Base-by-base conservation (phyloP, 805 yeast genomes). In the Lipomyces starkeyi region DNA sequence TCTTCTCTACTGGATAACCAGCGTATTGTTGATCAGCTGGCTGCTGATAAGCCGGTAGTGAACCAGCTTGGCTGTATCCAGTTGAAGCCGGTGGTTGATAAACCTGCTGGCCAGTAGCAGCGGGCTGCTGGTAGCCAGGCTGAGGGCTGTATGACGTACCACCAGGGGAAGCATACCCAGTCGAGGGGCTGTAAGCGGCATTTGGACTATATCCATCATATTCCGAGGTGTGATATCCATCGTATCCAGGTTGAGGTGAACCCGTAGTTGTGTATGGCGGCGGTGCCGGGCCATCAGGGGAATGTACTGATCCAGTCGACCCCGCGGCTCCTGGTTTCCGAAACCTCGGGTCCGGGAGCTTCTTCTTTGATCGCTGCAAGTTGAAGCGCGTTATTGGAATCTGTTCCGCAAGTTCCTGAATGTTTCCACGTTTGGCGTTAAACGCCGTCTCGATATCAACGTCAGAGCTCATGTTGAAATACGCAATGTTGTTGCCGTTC, bases 401-500 rank as follows among this genome's bases (percentile, higher is more conserved):
- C 3, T 91, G 88, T 77, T 94, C 98, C 1, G 97, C 84, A 76
- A 87, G 88, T 76, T 93, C 97, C 76, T 93, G 97, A 60, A 94
- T 86, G 73, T 92, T 88, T 54, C 98, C 99, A 78, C 97, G 88
- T 82, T 95, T 95, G 71, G 83, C 83, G 40, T 78, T 79, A 80
- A 89, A 95, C 2, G 93, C 89, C 77, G 91, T 94, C 64, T 90
- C 83, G 71, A 95, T 91, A 77, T 93, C 98, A 55, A 60, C 65
- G 13, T 63, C 43, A 58, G 91, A 84, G 61, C 86, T 83, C 76
- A 95, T 83, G 78, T 95, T 97, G 80, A 95, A 95, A 81, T 95
- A 95, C 17, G 98, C 97, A 73, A 95, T 95, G 81, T 95, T 93
- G 91, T 94, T 88, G 77, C 91, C 97, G 80, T 94, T 97, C 91